Evolutionary conservation across 2,329 filamentous ascomycete species (phyloP).

Genomic region (Fusarium azukiicola): DNA sequence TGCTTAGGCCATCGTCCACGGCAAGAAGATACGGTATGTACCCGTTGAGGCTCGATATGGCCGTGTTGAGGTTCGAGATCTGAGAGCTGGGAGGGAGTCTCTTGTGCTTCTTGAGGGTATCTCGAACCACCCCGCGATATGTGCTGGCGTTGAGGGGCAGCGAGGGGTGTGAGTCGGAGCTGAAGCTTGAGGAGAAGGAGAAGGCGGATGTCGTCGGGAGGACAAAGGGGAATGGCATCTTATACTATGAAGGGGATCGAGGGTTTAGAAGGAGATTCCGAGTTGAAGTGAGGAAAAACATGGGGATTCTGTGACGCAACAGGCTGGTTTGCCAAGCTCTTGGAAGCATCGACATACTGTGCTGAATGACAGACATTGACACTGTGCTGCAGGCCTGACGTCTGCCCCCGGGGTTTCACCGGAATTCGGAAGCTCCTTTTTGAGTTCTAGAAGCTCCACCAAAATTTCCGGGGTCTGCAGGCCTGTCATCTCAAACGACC

Average conservation of each 20-base stretch:
- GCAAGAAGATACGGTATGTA: constrained; percentile 93
- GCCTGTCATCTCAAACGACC: constrained; percentile 39
- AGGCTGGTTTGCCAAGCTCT: constrained; percentile 47
- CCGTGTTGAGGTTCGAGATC: constrained; percentile 83
- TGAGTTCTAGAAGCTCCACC: constrained; percentile 41
- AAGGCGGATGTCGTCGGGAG: constrained; percentile 95
- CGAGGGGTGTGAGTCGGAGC: constrained; percentile 92
- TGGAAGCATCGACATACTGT: constrained; percentile 53
- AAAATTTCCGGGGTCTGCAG: constrained; percentile 46
- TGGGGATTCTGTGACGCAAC: constrained; percentile 28
- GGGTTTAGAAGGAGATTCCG: neutral
- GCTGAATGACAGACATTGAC: neutral
- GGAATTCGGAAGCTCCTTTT: constrained; percentile 52
- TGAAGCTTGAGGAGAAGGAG: constrained; percentile 89
- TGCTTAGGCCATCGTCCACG: constrained; percentile 86
- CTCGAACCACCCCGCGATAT: constrained; percentile 90
- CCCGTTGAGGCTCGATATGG: constrained; percentile 85
- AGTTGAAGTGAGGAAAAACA: constrained; percentile 5
- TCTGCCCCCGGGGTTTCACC: constrained; percentile 43
- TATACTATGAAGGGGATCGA: constrained; percentile 37
- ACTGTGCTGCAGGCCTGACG: constrained; percentile 38
- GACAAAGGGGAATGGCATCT: constrained; percentile 94
- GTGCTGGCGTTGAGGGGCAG: constrained; percentile 91
- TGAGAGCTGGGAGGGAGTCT: constrained; percentile 87
- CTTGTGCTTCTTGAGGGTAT: constrained; percentile 94